Evolutionary conservation across 164 flowering plant genomes (phyloP), one percentile per base, ranked within the genome.

Genomic region (Liriodendron chinense): DNA sequence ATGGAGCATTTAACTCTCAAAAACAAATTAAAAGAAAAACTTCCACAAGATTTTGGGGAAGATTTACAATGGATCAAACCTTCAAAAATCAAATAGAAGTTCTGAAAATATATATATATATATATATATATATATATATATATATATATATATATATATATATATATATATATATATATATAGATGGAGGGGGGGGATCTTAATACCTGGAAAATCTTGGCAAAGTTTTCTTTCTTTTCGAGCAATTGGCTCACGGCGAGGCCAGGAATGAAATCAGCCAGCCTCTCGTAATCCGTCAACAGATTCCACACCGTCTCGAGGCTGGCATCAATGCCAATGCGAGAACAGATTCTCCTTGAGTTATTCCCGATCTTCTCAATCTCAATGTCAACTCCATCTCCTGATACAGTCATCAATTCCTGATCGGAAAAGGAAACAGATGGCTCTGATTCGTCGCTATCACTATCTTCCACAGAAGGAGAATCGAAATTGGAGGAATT

Each of bases 251-350:
- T 76, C 43, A 87, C 86, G 24, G 89, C 88, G 16, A 93, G 87
- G 47, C 91, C 88, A 16, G 98, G 94, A 66, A 91, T 86, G 77
- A 90, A 85, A 71, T 91, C 96, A 20, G 87, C 80, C 72, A 91
- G 78, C 25, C 80, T 80, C 82, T 93, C 93, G 70, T 91, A 92
- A 77, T 88, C 92, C 20, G 95, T 92, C 84, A 93, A 78, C 16
- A 91, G 28, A 24, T 72, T 77, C 96, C 96, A 93, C 6, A 93
- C 78, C 5, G 84, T 74, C 20, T 84, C 78, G 3, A 91, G 90
- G 75, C 76, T 79, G 0, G 94, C 91, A 22, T 83, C 81, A 1
- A 93, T 79, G 0, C 53, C 74, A n/a, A 93, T 71, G 50, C 75
- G 81, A 47, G 94, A 83, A 57, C 74, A 69, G 66, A 93, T 86